Base-by-base conservation (phyloP, 1,284 basidiomycete species). In the Microbotryum saponariae region DNA sequence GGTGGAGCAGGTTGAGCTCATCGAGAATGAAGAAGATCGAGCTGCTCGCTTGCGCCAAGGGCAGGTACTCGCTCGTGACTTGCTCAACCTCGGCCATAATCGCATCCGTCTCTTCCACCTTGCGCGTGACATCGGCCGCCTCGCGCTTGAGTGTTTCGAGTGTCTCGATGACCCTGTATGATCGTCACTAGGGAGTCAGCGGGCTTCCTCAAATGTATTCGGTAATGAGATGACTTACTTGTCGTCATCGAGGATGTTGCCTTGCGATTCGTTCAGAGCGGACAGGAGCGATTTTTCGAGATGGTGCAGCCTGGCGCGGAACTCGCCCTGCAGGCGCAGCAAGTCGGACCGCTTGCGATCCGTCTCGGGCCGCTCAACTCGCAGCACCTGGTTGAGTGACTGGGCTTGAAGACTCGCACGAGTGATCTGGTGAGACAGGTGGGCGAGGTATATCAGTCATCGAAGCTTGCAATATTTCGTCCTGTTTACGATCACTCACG, bases 301-400 rank as follows among this genome's bases (percentile, higher is more conserved):
- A 23, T 91, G 93, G 52, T 91, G 84, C 52, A 98, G 82, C 7
- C 93, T 86, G 14, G 97, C 82, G 42, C 89, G 84, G 84, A 97
- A 98, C 78, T 98, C 96, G 59, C 96, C 94, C 77, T 99, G 96
- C 25, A 96, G 85, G 78, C 97, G 97, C 85, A 97, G 91, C 65
- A 99, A 82, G 74, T 98, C 94, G n/a, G 91, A 93, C 54, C 96
- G 82, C 79, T 96, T 97, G 73, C 87, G 84, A 76, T 99, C 96
- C 2, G 92, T 93, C 73, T 97, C 96, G 0, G 97, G 92, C 16
- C 96, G 84, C 75, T 99, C 96, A 51, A 91, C 90, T 74, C 94
- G 94, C 66, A 99, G 83, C 2, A 98, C 92, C 75, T 97, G 92
- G 74, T 97, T 93, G 54, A 98, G 82, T 0, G 93, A 96, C 76